Evolutionary conservation across 2,329 filamentous ascomycete species (phyloP), one percentile per base, ranked within the genome.

Genomic region (Biscogniauxia sp.): DNA sequence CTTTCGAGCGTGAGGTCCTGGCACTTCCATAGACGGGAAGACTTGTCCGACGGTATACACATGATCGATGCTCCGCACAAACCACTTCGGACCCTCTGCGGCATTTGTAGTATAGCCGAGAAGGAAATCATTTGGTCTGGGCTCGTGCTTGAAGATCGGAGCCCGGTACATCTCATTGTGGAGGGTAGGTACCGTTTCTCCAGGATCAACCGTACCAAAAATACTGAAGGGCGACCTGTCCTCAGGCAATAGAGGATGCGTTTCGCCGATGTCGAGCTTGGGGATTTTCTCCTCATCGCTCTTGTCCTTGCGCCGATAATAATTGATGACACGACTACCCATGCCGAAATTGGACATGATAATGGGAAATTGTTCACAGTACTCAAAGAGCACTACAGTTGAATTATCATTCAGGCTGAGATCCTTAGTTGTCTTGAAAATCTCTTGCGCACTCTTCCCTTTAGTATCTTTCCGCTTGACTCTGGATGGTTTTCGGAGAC

Each of bases 271-370:
- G 3, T 96, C 92, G 53, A 83, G 81, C 79, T 93, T 96, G 0
- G 92, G 90, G 1, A 91, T 83, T 54, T 87, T 85, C 62, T 95
- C 91, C 53, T 96, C 91, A 37, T 84, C 84, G 51, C 83, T 81
- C 50, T 85, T 85, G 72, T 92, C 90, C 70, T 92, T 92, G 61
- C 93, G 88, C 49, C 92, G 90, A 73, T 97, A 97, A 76, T 98
- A 99, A 75, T 99, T 98, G 80, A 98, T 92, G 61, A 99, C 85
- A 57, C 93, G 90, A 74, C 90, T 96, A 56, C 93, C 93, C 95
- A 99, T 99, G 66, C 94, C 95, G 70, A 97, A 97, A 72, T 96
- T 97, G 51, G 94, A 97, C 63, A 99, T 80, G 61, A 96, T 92
- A 9, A 89, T 90, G 0, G 95, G 95, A 64, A 92, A 89, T 70